Base-by-base conservation (phyloP, 1,284 basidiomycete genomes). In the Trichosporon ovoides region DNA sequence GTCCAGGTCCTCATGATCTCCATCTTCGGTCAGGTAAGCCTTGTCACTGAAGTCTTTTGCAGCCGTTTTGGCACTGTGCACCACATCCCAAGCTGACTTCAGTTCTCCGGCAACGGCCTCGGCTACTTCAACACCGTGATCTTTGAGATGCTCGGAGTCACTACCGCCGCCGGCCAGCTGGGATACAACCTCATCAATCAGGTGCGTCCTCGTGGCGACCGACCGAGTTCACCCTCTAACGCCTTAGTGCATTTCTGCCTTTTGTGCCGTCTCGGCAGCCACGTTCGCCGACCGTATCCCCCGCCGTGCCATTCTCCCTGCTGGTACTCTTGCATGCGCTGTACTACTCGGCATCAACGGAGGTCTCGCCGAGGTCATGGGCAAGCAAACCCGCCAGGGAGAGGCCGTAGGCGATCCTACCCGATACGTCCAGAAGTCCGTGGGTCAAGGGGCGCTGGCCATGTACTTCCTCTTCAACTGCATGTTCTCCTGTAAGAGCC, bases 181-280 rank as follows among this genome's bases (percentile, higher is more conserved):
- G 81, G 81, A 16, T 79, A 84, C 55, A 84, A 84, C 69, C 80
- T 85, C 59, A 79, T 78, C 53, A 83, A 82, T 69, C 82, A 31
- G 9, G 28, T 31, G 28, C 4, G 9, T 31, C 9, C 4, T 31
- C 28, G 9, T 4, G 28, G 28, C 4, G 5, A 31, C 5, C 9
- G 28, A 9, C 4, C 28, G 5, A 31, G 28, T 5, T 31, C 4
- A 31, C 82, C n/a, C n/a, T n/a, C n/a, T 31, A 31, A 31, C 28
- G 28, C 28, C 4, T 9, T 9, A 58, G 11, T 69, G 83, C 55
- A 77, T 83, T 33, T 83, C 82, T 1, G 81, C 81, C 16, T 66
- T 77, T 53, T 82, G 82, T 43, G 83, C 83, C 9, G 62, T 83
- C 51, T 56, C 63, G 18, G 71, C 62, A 10, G 68, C 66, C 22